Evolutionary conservation across 345 rosid genomes (phyloP), one percentile per base, ranked within the genome.

Genomic region (Citrus reticulata): DNA sequence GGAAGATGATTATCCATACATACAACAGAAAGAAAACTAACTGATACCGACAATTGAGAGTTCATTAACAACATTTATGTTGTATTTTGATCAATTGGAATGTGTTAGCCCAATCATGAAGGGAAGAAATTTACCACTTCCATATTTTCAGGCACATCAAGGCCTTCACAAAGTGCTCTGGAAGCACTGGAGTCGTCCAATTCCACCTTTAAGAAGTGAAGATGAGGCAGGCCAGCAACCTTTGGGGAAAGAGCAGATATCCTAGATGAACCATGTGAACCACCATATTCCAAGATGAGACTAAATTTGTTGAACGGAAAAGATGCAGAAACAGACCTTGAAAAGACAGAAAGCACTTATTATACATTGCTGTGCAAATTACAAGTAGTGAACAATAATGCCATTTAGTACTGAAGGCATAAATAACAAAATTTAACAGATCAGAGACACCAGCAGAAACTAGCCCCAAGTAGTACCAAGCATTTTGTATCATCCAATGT

Each of bases 281-380:
- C 91, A 78, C 91, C 94, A 77, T 87, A 90, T 77, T 90, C 92
- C 82, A 90, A 67, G 82, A 90, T 83, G 79, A 87, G 39, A 73
- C 73, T 71, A 85, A 90, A 90, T 81, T 87, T 85, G 83, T 83
- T 72, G 80, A 89, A 67, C 34, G 87, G 88, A 80, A 89, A 87
- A 70, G 85, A 78, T 79, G 87, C 79, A 82, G 88, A 86, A 72
- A 89, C 82, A 76, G 69, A 79, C 90, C 93, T 90, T 68, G 24
- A 81, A 65, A 40, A 78, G 66, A 76, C 78, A 80, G 64, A 70
- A 84, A 77, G 67, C 61, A 42, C 42, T 8, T 66, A 74, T 73
- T 63, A 67, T 25, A 29, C 64, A 29, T 37, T 67, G 25, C 61
- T 16, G 40, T 65, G 55, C 8, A 77, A 59, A 14, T 30, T n/a